Percentiles rank a stretch among this genome's conserved stretches.
Evolutionary conservation across 1,139 yeast species (phyloP).

Genomic region (Candida labiduridarum): DNA sequence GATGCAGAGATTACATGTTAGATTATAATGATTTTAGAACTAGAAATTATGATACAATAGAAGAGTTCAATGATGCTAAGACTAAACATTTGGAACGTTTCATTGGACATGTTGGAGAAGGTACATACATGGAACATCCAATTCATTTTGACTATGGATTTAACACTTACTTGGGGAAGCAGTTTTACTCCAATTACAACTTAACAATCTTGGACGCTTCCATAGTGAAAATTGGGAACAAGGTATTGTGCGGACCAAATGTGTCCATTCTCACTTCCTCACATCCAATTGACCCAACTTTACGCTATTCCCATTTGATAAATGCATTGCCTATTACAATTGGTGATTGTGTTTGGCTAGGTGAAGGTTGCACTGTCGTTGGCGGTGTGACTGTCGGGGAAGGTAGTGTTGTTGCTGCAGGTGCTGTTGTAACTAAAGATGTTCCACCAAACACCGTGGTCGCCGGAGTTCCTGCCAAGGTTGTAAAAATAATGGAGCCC

Average conservation of each 20-base stretch:
- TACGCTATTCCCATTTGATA: conserved; percentile 49
- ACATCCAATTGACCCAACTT: conserved; percentile 58
- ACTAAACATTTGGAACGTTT: conserved; percentile 35
- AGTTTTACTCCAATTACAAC: conserved; percentile 59
- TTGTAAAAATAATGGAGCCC: conserved; percentile 36
- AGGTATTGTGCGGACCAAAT: conserved; percentile 65
- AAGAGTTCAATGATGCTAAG: conserved; percentile 33
- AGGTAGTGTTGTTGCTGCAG: conserved; percentile 67
- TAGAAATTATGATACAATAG: conserved; percentile 34
- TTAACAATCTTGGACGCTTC: conserved; percentile 61
- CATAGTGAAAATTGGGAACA: conserved; percentile 61
- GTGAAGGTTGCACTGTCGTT: conserved; percentile 53
- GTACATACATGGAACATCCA: conserved; percentile 52
- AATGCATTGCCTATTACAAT: conserved; percentile 58
- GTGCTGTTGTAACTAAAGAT: conserved; percentile 59
- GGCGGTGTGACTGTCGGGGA: conserved; percentile 73
- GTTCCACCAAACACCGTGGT: conserved; percentile 56
- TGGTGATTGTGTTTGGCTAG: conserved; percentile 70
- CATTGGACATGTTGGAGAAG: conserved; percentile 47
- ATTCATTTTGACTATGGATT: conserved; percentile 61
- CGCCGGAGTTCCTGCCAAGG: conserved; percentile 63
- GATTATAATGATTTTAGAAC: conserved; percentile 45
- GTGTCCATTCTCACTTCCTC: conserved; percentile 63
- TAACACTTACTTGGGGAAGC: conserved; percentile 51
- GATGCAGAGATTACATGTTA: conserved; percentile 17